Evolutionary conservation across 2,329 filamentous ascomycete species (phyloP).

Genomic region (Ramichloridium luteum): DNA sequence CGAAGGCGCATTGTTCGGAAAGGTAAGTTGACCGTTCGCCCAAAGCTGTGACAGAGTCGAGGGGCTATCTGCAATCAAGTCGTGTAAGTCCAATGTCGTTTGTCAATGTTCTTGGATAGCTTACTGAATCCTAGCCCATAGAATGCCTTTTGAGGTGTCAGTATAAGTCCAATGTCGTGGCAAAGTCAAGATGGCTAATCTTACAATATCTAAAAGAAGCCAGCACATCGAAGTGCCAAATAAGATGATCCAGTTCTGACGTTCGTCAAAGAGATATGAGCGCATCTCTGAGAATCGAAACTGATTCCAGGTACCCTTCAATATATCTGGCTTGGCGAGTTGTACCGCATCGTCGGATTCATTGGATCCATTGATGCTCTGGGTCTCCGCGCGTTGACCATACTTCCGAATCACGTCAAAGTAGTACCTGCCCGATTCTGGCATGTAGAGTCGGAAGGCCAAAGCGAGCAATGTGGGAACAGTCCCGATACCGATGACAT

Average conservation of each 20-base stretch:
- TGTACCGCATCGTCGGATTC: neutral
- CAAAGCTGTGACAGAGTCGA: constrained; percentile 14
- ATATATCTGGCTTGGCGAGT: neutral
- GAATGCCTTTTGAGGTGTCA: neutral
- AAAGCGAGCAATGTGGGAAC: constrained; percentile 28
- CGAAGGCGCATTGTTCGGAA: constrained; percentile 5
- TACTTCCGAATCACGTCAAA: constrained; percentile 27
- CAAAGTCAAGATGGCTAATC: no score
- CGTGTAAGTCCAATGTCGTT: no score
- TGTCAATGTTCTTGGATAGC: neutral
- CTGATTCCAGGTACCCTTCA: constrained; percentile 5
- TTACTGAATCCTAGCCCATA: constrained; percentile 15
- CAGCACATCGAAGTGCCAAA: constrained; percentile 13
- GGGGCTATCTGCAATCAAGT: constrained; percentile 6
- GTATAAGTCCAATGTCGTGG: neutral
- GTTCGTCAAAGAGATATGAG: constrained; percentile 11
- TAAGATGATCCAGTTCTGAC: constrained; percentile 13
- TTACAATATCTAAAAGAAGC: constrained; percentile 13
- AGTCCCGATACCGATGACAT: constrained; percentile 30
- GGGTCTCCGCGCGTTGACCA: constrained; percentile 20
- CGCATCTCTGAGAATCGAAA: constrained; percentile 9
- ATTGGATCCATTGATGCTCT: constrained; percentile 2
- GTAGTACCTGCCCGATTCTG: constrained; percentile 29
- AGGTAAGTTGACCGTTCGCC: constrained; percentile 6
- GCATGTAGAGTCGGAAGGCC: constrained; percentile 29